Conservation (phyloP, 106 monocot species). For the Acanthochlamys bracteata region DNA sequence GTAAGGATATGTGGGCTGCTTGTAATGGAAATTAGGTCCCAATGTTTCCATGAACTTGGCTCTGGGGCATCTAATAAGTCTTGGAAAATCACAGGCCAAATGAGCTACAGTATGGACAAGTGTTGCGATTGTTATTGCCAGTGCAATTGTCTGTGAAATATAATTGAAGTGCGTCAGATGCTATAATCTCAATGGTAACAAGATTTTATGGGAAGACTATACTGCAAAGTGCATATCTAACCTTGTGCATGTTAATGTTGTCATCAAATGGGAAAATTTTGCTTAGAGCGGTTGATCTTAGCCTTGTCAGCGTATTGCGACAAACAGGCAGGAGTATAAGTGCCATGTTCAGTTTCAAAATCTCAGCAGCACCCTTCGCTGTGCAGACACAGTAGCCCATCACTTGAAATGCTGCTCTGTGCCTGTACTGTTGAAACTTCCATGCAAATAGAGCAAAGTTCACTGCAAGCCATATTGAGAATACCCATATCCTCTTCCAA, state of each 20-base stretch:
- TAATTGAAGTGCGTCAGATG: background rate
- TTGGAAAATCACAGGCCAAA: constrained; percentile 72
- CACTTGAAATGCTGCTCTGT: constrained; percentile 56
- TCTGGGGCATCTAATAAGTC: constrained; percentile 49
- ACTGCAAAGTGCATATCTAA: constrained; percentile 5
- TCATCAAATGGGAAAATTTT: constrained; percentile 82
- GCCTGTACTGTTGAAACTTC: constrained; percentile 79
- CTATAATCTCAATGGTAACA: background rate
- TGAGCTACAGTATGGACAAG: constrained; percentile 54
- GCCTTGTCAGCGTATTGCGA: constrained; percentile 74
- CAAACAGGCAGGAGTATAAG: constrained; percentile 83
- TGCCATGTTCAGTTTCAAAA: constrained; percentile 94
- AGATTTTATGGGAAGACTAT: background rate
- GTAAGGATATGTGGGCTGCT: constrained; percentile 64
- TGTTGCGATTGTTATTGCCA: constrained; percentile 48
- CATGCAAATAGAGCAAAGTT: constrained; percentile 53
- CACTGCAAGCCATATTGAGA: constrained; percentile 49
- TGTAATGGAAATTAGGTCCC: constrained; percentile 54
- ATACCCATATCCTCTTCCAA: constrained; percentile 84
- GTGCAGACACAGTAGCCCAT: constrained; percentile 90
- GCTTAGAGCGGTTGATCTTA: constrained; percentile 66
- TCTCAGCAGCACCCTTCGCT: constrained; percentile 96
- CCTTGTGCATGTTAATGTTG: constrained; percentile 97
- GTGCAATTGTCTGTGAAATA: constrained; percentile 40
- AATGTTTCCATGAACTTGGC: constrained; percentile 45